A percentile compares a stretch with the other conserved stretches of the same genome.
Evolutionary conservation across 116 monocot species (phyloP).

Genomic region (Papilionanthe hybrid): DNA sequence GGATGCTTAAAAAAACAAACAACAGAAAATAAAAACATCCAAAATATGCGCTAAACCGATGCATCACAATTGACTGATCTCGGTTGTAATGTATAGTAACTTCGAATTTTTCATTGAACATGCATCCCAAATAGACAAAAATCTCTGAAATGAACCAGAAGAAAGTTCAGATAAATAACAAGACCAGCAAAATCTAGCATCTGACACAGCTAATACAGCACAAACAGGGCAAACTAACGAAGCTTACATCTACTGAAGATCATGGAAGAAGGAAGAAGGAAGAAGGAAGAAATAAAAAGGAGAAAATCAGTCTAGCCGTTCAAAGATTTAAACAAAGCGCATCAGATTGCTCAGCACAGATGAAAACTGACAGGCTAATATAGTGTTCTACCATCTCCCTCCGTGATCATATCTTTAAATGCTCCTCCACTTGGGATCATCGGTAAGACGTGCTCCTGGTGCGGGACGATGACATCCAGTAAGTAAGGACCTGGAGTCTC

Average conservation of each 20-base stretch:
- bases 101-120: neutral
- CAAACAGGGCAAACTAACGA: neutral
- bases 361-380: constrained; percentile 20
- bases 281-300: neutral
- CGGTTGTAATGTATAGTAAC: neutral
- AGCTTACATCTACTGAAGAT: neutral
- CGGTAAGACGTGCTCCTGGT: constrained; percentile 81
- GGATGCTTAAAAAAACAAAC: too few relatives aligned
- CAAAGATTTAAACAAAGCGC: neutral
- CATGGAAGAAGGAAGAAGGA: neutral
- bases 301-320: neutral
- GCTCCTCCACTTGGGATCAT: constrained; percentile 88
- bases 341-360: neutral
- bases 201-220: neutral
- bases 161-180: neutral
- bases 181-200: neutral
- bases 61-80: too few relatives aligned
- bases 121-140: neutral
- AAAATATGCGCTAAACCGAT: too few relatives aligned
- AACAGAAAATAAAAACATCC: too few relatives aligned
- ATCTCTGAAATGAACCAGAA: neutral
- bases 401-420: constrained; percentile 71
- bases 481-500: constrained; percentile 76
- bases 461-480: constrained; percentile 77
- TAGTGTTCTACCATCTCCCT: constrained; percentile 65